Base-by-base conservation (phyloP, 306 rosid genomes). In the Betula pendula region DNA sequence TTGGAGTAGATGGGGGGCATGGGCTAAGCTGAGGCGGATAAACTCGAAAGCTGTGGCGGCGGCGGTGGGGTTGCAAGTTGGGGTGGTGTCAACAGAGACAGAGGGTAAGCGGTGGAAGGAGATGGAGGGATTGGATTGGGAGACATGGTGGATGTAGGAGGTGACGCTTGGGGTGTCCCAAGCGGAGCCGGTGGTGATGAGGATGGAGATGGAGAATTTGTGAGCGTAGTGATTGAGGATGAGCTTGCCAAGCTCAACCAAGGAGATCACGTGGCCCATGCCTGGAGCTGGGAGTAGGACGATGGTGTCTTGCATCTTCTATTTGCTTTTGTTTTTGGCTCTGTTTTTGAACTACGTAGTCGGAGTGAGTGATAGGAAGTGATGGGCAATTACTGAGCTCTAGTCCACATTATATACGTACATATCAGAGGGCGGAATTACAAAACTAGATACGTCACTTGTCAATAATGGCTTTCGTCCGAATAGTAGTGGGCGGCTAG, bases 201-300 rank as follows among this genome's bases (percentile, higher is more conserved):
- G 70, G 71, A 84, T 56, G 75, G 70, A 74, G 55, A 85, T 50
- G 35, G 77, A 72, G 82, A 72, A 79, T 24, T 63, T 47, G 73
- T 68, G 31, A 25, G 59, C 0, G 66, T 73, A 67, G 2, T 65
- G 86, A 22, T 13, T 75, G 63, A 74, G 75, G 7, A 82, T 65
- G 45, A 85, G 73, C 80, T 76, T 82, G 68, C 75, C 86, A 1
- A 85, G 71, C 84, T 85, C 86, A 2, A 85, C 86, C 86, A 79
- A 79, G 74, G 82, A 62, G 43, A 85, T 10, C 1, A 82, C 1
- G 55, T 85, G 88, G 1, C 88, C 80, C 16, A 76, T 76, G 45
- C 77, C 80, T 4, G 84, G 88, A 6, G 82, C 11, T 58, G 89
- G 38, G 6, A 68, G 79, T 10, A 85, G 48, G 1, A 85, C 82